Base-by-base conservation (phyloP, 306 rosid genomes). In the Acacia melanoxylon region DNA sequence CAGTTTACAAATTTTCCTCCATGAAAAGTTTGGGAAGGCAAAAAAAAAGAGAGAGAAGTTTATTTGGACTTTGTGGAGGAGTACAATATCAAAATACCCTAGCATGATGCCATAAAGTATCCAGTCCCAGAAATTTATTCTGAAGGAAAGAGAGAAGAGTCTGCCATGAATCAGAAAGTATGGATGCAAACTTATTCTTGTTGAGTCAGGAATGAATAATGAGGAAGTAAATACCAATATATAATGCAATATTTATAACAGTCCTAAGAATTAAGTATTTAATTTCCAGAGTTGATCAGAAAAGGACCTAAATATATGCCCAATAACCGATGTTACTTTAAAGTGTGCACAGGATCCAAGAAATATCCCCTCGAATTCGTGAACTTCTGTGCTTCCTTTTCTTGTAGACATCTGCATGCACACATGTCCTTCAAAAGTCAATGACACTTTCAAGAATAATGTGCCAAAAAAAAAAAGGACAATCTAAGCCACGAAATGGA, bases 241-340 rank as follows among this genome's bases (percentile, higher is more conserved):
- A 69, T 75, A 52, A 58, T 56, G 51, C 11, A 49, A 65, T 67
- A 71, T 37, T 74, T 63, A 58, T 68, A 61, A 66, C n/a, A 33
- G 70, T 56, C 6, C 37, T 6, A 68, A 63, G 68, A 75, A 67
- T 65, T 72, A 69, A 67, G 35, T 1, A 29, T 76, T 74, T 78
- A 17, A 16, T 73, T 63, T 27, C 22, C 11, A 25, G 7, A 79
- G 79, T 82, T 74, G 74, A 78, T 66, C 84, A 56, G 85, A 81
- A 58, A 78, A 83, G 45, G 58, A 95, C 99, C 99, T 95, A 95
- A 93, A 95, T 62, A 95, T 80, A 79, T 95, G 99, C 25, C 99
- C 99, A 86, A 91, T 95, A n/a, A 92, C 99, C 19, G 99, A 95
- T 76, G 99, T 93, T 27, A 95, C 98, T 91, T 86, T 95, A 70